Conservation (phyloP, 192 early-diverging fungal species). For the Backusella morwellensis region DNA sequence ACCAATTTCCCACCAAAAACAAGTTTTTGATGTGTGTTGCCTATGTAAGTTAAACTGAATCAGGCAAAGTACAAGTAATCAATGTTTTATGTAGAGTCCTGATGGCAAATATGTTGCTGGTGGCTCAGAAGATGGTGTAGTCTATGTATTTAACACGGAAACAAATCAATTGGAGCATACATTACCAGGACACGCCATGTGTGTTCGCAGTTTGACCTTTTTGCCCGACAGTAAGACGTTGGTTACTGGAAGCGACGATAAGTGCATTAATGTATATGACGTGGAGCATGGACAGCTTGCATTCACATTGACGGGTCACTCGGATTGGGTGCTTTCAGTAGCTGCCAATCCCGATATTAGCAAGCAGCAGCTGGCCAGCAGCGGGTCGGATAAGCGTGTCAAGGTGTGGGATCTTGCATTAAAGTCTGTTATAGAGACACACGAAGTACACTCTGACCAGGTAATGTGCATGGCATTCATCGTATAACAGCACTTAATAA, state of each 20-base stretch:
- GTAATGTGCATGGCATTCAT: constrained; percentile 23
- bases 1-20: constrained; percentile 61
- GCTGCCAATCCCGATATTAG: constrained; percentile 55
- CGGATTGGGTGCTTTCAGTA: constrained; percentile 78
- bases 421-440: constrained; percentile 72
- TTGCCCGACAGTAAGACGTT: constrained; percentile 66
- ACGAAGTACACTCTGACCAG: constrained; percentile 77
- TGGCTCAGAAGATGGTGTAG: constrained; percentile 62
- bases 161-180: constrained; percentile 39
- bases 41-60: constrained; percentile 50
- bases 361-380: constrained; percentile 62
- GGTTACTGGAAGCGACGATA: constrained; percentile 80
- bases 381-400: constrained; percentile 73
- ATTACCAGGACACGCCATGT: constrained; percentile 64
- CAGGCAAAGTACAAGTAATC: no score
- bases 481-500: no score
- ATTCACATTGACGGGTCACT: constrained; percentile 72
- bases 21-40: constrained; percentile 82
- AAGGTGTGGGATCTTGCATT: constrained; percentile 82
- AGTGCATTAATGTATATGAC: constrained; percentile 72
- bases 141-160: constrained; percentile 43
- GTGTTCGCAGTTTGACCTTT: constrained; percentile 73
- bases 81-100: constrained; percentile 51
- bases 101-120: constrained; percentile 74
- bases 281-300: constrained; percentile 76